phyloP scores from a whole-genome alignment of 1,284 basidiomycete species.

The Leccinum variabile region DNA sequence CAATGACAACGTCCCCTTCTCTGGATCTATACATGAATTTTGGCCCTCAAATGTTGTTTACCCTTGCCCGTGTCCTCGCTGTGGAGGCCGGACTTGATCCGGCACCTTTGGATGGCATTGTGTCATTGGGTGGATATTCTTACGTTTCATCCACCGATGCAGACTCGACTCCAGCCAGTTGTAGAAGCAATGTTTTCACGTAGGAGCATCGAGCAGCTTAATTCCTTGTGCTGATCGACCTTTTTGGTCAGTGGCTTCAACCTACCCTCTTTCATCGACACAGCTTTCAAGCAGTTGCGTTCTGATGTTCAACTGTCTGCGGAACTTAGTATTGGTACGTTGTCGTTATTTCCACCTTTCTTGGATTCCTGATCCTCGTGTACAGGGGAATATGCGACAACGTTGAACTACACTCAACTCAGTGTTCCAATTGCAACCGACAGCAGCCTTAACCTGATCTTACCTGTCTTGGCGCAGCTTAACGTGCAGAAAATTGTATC shows the following conservation, averaged over 20 bases:
- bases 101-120: slow-evolving; percentile 66
- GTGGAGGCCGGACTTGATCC: slow-evolving; percentile 63
- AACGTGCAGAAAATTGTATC: slow-evolving; percentile 79
- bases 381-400: slow-evolving; percentile 63
- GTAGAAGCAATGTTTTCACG: slow-evolving; percentile 55
- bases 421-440: slow-evolving; percentile 63
- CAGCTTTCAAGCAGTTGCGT: slow-evolving; percentile 64
- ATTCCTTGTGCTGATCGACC: slow-evolving; percentile 14
- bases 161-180: slow-evolving; percentile 35
- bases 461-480: slow-evolving; percentile 73
- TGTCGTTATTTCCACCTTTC: not conserved
- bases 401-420: slow-evolving; percentile 60
- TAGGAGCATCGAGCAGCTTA: slow-evolving; percentile 31
- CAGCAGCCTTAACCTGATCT: slow-evolving; percentile 58
- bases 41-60: slow-evolving; percentile 71
- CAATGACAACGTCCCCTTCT: slow-evolving; percentile 57
- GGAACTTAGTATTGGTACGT: slow-evolving; percentile 57
- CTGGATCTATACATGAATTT: slow-evolving; percentile 70
- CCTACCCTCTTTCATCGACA: slow-evolving; percentile 63
- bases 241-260: slow-evolving; percentile 55
- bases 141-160: slow-evolving; percentile 50
- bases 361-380: not conserved
- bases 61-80: slow-evolving; percentile 65
- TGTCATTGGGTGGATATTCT: slow-evolving; percentile 67
- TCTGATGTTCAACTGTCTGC: slow-evolving; percentile 62